phyloP scores from a whole-genome alignment of 2,329 filamentous ascomycete genomes.

The Aspergillus ochraceus region DNA sequence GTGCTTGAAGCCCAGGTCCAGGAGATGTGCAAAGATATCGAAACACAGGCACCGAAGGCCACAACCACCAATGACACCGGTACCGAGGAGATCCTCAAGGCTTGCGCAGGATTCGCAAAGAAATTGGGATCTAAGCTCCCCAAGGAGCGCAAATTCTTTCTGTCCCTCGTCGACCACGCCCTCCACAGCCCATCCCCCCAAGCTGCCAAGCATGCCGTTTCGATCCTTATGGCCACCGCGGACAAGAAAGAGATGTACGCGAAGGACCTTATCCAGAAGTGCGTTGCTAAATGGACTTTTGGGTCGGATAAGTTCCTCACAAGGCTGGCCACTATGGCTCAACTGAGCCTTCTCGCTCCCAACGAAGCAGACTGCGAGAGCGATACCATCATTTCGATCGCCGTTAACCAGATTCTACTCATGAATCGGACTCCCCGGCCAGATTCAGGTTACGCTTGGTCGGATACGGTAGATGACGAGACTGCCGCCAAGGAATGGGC shows the following conservation, averaged over 20 bases:
- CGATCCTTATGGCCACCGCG: slow-evolving; percentile 76
- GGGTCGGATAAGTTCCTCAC: slow-evolving; percentile 72
- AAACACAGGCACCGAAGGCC: slow-evolving; percentile 73
- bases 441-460: slow-evolving; percentile 65
- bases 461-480: slow-evolving; percentile 74
- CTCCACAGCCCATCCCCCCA: slow-evolving; percentile 77
- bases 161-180: slow-evolving; percentile 80
- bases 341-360: slow-evolving; percentile 75
- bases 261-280: slow-evolving; percentile 76
- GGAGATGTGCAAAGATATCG: slow-evolving; percentile 83
- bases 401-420: slow-evolving; percentile 71
- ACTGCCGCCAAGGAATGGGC: slow-evolving; percentile 80
- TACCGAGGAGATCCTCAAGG: slow-evolving; percentile 88
- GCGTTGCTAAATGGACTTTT: slow-evolving; percentile 72
- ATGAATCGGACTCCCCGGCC: slow-evolving; percentile 60
- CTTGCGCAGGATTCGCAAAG: slow-evolving; percentile 86
- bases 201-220: slow-evolving; percentile 90
- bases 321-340: slow-evolving; percentile 51
- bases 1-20: slow-evolving; percentile 91
- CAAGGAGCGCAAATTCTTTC: slow-evolving; percentile 74
- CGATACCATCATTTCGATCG: slow-evolving; percentile 76
- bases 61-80: slow-evolving; percentile 67
- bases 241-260: slow-evolving; percentile 82
- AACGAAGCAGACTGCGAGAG: slow-evolving; percentile 71
- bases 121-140: slow-evolving; percentile 83